These are phyloP conservation scores for Dinochytrium kinnereticum DNA, from an alignment of 371 early-diverging fungal species.

Conservation along the genomic window DNA sequence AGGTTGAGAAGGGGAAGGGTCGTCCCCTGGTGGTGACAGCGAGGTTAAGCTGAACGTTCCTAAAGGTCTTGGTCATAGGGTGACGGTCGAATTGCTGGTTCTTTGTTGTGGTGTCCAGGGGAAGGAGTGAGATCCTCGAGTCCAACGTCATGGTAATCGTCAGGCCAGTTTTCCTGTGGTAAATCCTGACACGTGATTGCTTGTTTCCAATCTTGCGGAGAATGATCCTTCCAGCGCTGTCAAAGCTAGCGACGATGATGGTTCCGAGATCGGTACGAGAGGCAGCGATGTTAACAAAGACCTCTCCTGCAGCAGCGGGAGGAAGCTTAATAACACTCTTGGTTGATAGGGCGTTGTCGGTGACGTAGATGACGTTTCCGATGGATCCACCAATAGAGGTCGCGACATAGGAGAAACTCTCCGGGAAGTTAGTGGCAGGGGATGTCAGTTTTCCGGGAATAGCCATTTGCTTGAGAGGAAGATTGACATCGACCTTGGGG, in stretches of 20 bases:
- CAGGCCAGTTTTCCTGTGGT: conserved; percentile 19
- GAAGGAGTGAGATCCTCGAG: neutral
- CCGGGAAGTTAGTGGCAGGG: conserved; percentile 1
- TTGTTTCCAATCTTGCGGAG: conserved; percentile 12
- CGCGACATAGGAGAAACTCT: neutral
- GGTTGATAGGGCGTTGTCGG: neutral
- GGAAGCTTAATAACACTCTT: conserved; percentile 3
- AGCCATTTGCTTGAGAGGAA: neutral
- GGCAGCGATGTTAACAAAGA: conserved; percentile 2
- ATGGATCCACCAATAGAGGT: neutral
- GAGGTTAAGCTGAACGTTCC: conserved; percentile 4
- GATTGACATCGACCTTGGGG: neutral
- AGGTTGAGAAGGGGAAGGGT: conserved; percentile 8
- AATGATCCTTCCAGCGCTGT: neutral
- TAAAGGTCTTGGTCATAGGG: neutral
- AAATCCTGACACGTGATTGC: neutral
- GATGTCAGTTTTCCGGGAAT: neutral
- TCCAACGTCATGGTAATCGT: conserved; percentile 6
- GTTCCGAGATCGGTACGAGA: neutral
- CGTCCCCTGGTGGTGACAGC: conserved; percentile 3
- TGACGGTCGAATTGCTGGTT: conserved; percentile 6
- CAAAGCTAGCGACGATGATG: neutral
- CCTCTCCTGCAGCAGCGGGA: neutral
- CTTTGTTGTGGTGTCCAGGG: conserved; percentile 1
- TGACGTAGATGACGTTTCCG: conserved; percentile 5